These are phyloP conservation scores for Ganoderma boninense DNA, from an alignment of 1,284 basidiomycete genomes.

Conservation along the genomic window DNA sequence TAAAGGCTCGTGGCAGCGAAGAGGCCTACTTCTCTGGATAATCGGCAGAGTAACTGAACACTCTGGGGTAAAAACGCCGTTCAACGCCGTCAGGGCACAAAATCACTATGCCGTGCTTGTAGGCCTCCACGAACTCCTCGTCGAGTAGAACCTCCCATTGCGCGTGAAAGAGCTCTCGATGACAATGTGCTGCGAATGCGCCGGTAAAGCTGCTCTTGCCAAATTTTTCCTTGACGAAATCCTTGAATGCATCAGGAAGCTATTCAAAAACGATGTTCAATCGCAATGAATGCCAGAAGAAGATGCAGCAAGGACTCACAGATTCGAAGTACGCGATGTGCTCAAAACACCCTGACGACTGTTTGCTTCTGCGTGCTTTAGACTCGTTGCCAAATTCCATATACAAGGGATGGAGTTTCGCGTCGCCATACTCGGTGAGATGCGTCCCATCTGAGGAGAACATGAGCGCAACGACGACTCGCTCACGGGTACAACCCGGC, in stretches of 20 bases:
- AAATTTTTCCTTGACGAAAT: neutral
- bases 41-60: neutral
- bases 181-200: constrained; percentile 30
- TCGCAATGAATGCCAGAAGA: neutral
- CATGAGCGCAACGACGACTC: constrained; percentile 13
- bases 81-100: constrained; percentile 30
- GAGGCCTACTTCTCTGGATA: neutral
- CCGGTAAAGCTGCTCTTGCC: neutral
- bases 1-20: neutral
- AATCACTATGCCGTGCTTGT: constrained; percentile 35
- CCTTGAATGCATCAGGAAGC: constrained; percentile 7
- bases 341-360: constrained; percentile 13
- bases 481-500: constrained; percentile 1
- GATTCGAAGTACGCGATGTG: neutral
- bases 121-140: constrained; percentile 34
- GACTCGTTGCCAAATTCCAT: constrained; percentile 40
- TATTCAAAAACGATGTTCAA: neutral
- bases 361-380: constrained; percentile 36
- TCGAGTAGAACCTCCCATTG: constrained; percentile 33
- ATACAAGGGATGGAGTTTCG: constrained; percentile 44
- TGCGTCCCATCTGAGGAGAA: constrained; percentile 10
- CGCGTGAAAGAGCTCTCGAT: constrained; percentile 36
- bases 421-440: constrained; percentile 34
- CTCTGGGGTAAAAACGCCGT: constrained; percentile 22
- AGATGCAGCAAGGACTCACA: neutral